A percentile compares a stretch with the other conserved stretches of the same genome.
Conservation (phyloP, 306 rosid genomes). For the Boehmeria nivea region DNA sequence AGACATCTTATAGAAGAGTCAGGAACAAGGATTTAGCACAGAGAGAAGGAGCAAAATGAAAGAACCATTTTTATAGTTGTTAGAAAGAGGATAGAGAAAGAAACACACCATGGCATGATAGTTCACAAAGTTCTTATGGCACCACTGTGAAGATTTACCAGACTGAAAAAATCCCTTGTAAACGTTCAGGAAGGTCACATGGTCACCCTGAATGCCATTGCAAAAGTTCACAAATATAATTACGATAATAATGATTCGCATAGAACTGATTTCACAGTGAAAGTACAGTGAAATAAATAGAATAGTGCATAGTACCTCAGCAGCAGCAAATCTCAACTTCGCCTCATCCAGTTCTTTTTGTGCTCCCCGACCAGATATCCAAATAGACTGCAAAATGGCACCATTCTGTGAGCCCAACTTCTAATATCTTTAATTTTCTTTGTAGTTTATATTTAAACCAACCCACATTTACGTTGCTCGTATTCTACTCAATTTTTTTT, state of each 20-base stretch:
- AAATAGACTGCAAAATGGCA: slow-evolving; percentile 64
- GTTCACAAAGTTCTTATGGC: slow-evolving; percentile 79
- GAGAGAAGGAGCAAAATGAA: background rate
- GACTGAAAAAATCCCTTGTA: slow-evolving; percentile 90
- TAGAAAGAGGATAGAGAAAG: slow-evolving; percentile 1
- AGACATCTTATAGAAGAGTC: slow-evolving; percentile 1
- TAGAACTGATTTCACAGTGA: too few relatives aligned
- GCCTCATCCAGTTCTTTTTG: slow-evolving; percentile 90
- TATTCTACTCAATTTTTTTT: too few relatives aligned
- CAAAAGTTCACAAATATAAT: slow-evolving; percentile 3
- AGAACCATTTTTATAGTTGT: too few relatives aligned
- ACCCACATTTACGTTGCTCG: too few relatives aligned
- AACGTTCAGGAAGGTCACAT: slow-evolving; percentile 81
- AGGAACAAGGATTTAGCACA: too few relatives aligned
- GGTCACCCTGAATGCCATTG: slow-evolving; percentile 69
- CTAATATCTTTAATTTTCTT: too few relatives aligned
- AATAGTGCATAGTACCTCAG: slow-evolving; percentile 51
- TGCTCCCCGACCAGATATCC: slow-evolving; percentile 80
- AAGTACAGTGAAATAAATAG: slow-evolving; percentile 4
- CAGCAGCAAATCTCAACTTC: slow-evolving; percentile 84
- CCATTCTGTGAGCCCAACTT: slow-evolving; percentile 10
- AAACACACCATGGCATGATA: slow-evolving; percentile 86
- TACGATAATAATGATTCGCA: background rate
- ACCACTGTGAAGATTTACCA: slow-evolving; percentile 93
- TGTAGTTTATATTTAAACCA: too few relatives aligned